phyloP scores from a whole-genome alignment of 257 asterid species.

The Rauvolfia tetraphylla region DNA sequence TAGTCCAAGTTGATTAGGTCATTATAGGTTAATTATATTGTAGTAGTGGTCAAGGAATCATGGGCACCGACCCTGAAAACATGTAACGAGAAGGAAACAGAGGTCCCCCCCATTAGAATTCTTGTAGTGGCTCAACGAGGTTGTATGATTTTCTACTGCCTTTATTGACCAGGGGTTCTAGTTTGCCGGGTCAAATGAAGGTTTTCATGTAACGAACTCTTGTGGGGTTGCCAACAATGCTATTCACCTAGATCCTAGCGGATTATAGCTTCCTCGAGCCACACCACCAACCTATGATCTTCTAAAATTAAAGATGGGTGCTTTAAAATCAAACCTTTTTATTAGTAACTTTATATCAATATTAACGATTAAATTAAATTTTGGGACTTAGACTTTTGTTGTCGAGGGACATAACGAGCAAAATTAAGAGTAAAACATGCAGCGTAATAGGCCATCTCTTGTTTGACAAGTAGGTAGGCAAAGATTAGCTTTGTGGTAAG shows the following conservation, averaged over 20 bases:
- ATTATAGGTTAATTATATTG: not conserved
- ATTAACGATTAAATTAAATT: not conserved
- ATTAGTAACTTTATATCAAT: not conserved
- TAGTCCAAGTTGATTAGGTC: not conserved
- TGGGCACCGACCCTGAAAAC: conserved; percentile 25
- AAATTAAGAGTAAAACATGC: conserved; percentile 16
- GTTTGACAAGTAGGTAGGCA: not conserved
- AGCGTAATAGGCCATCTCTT: not conserved
- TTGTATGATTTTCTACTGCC: conserved; percentile 25
- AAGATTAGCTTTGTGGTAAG: too few relatives aligned
- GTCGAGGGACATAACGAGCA: conserved; percentile 22
- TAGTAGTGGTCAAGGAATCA: not conserved
- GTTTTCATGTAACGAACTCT: conserved; percentile 24
- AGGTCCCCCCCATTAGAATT: conserved; percentile 19
- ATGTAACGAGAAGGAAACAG: conserved; percentile 29
- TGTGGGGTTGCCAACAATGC: not conserved
- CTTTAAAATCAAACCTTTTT: not conserved
- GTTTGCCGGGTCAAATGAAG: conserved; percentile 44
- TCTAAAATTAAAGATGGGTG: not conserved
- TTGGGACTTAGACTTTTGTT: conserved; percentile 23
- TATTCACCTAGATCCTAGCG: too few relatives aligned
- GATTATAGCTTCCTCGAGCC: conserved; percentile 55
- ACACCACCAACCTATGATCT: conserved; percentile 34
- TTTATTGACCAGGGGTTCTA: conserved; percentile 25
- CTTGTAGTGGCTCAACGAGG: conserved; percentile 11